These are phyloP conservation scores for Camellia granthamiana DNA, from an alignment of 148 eudicot genomes.

Conservation along the genomic window DNA sequence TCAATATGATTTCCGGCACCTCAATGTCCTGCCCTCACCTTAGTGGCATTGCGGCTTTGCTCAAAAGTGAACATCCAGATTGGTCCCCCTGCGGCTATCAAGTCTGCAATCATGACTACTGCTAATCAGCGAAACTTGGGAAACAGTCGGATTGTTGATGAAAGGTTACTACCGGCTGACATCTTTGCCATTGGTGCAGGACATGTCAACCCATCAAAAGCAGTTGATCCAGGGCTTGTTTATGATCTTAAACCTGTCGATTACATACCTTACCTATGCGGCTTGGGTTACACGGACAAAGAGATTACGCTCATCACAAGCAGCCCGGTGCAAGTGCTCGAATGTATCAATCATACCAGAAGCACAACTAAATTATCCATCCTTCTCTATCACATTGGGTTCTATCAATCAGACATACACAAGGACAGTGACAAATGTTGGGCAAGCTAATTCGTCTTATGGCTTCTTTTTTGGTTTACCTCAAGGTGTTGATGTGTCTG, in stretches of 20 bases:
- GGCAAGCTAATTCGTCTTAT: slow-evolving; percentile 22
- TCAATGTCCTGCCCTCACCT: slow-evolving; percentile 50
- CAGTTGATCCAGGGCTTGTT: slow-evolving; percentile 29
- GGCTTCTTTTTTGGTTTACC: not conserved
- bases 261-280: slow-evolving; percentile 27
- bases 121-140: slow-evolving; percentile 7
- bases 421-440: slow-evolving; percentile 37
- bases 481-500: slow-evolving; percentile 7
- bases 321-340: slow-evolving; percentile 12
- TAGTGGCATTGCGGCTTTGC: slow-evolving; percentile 35
- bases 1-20: slow-evolving; percentile 38
- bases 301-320: slow-evolving; percentile 12
- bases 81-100: slow-evolving; percentile 40
- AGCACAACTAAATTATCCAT: slow-evolving; percentile 32
- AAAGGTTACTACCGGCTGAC: not conserved
- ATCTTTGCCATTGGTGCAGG: slow-evolving; percentile 4
- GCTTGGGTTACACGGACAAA: slow-evolving; percentile 16
- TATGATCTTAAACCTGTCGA: slow-evolving; percentile 26
- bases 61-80: slow-evolving; percentile 40
- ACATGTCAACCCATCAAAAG: slow-evolving; percentile 9
- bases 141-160: not conserved
- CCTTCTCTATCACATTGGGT: slow-evolving; percentile 17
- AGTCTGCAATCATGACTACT: slow-evolving; percentile 47
- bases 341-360: slow-evolving; percentile 5
- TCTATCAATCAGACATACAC: slow-evolving; percentile 7